These are phyloP conservation scores for Skeletonema marinoi DNA, from an alignment of 108 stramenopile genomes.

Conservation along the genomic window DNA sequence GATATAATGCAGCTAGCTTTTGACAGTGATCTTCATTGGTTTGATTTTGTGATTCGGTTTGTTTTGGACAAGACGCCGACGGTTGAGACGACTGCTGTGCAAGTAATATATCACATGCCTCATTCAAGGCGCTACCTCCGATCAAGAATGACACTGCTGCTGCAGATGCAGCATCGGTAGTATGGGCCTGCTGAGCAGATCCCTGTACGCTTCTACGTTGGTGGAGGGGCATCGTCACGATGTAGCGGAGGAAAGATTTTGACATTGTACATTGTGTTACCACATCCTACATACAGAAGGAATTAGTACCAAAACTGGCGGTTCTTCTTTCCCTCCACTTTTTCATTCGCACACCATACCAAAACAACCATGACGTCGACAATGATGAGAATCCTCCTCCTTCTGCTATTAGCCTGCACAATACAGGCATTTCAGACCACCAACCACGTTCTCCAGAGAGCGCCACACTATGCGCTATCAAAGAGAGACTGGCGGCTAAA, in stretches of 20 bases:
- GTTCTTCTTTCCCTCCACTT: too few relatives aligned
- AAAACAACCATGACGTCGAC: too few relatives aligned
- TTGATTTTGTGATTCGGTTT: background rate
- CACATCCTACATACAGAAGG: too few relatives aligned
- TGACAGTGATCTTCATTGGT: background rate
- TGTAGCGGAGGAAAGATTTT: too few relatives aligned
- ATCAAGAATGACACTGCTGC: background rate
- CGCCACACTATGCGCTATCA: too few relatives aligned
- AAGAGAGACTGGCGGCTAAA: background rate
- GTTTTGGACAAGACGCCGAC: background rate
- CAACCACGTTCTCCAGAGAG: too few relatives aligned
- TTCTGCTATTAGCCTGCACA: background rate
- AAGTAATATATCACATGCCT: constrained; percentile 2
- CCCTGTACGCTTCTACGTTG: background rate
- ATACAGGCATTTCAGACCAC: background rate
- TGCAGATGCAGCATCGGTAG: background rate
- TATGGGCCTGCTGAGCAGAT: background rate
- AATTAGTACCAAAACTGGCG: too few relatives aligned
- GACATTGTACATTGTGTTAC: too few relatives aligned
- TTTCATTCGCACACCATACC: too few relatives aligned
- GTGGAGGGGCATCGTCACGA: background rate
- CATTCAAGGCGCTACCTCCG: background rate
- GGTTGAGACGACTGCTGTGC: background rate
- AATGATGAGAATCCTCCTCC: background rate
- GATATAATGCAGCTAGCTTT: constrained; percentile 5